Evolutionary conservation across 2,329 filamentous ascomycete genomes (phyloP), one percentile per base, ranked within the genome.

Genomic region (Talaromyces piceae): DNA sequence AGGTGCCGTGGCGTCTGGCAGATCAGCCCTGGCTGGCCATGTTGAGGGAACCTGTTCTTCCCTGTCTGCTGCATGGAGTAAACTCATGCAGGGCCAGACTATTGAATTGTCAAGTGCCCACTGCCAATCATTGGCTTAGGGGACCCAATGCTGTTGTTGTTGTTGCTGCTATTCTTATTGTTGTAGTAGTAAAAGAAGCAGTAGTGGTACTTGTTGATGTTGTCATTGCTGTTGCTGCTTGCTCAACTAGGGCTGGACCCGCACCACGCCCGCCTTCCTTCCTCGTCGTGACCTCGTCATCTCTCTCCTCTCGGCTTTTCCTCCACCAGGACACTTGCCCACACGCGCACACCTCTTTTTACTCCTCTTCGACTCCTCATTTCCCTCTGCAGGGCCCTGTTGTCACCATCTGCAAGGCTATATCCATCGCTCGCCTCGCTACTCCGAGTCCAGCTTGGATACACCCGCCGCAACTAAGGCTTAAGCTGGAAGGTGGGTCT

Each of bases 341-440:
- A 30, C 28, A 3, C 12, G 23, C 33, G 20, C 47, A 31, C 37
- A 30, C 33, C 41, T 43, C 23, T 22, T 41, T n/a, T 20, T 18
- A 6, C 27, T 41, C 6, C 26, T 13, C 44, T 45, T 27, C 41
- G 31, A 41, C 44, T 16, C 43, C 37, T 27, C 23, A 20, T 26
- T 28, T 37, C 41, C 43, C 27, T 41, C 43, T 48, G 12, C 30
- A 28, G 23, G 28, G 33, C 51, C 51, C 46, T 46, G 25, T 45
- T 28, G 47, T 50, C 23, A n/a, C 47, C 44, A 30, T 20, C 52
- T 54, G 52, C 52, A 54, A 54, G 52, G 52, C 45, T 22, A 49
- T 49, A 41, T 25, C 20, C 20, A 44, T 39, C 41, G 28, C 33
- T 41, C 49, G 23, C 26, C n/a, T 22, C n/a, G 20, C 23, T 43